Evolutionary conservation across 148 eudicot genomes (phyloP), one percentile per base, ranked within the genome.

Genomic region (Limonium bicolor): DNA sequence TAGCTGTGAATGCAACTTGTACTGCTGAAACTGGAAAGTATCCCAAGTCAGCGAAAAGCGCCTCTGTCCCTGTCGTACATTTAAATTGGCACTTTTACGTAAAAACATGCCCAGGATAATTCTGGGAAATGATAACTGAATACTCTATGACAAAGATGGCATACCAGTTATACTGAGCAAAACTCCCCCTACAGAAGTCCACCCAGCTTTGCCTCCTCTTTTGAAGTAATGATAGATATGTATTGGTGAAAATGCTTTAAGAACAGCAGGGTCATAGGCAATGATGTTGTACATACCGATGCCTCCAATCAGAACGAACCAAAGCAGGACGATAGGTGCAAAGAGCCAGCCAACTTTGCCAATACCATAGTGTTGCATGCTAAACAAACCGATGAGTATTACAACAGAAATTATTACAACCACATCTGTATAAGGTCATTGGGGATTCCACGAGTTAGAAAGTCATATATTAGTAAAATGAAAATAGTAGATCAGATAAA

Each of bases 281-380:
- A 77, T 77, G 19, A 90, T 77, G 65, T 90, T 90, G 71, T 62
- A 84, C 26, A 76, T 67, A 41, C 97, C 97, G 47, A 90, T 77
- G 27, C 97, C 85, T 59, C 93, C 97, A 50, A 90, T 80, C 52
- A 84, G 48, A 27, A 90, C 71, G 71, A 90, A 80, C 97, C 97
- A 90, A 18, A 84, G 77, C 48, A 90, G 61, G 20, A 90, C 95
- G 30, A 90, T 58, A 15, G 97, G 97, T 26, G 97, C 97, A 61
- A 90, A 90, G 18, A 90, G 74, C 95, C 95, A 90, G 41, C 97
- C 95, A 44, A 90, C 97, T 68, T 61, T 90, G 55, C 84, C 97
- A 0, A 92, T 81, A 36, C 97, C 97, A 60, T 74, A 90, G 54
- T 80, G 97, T 59, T 90, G 97, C 74, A 90, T 36, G 62, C 95